phyloP scores from a whole-genome alignment of 495 filamentous ascomycete genomes.

The Filosporella fistucella region DNA sequence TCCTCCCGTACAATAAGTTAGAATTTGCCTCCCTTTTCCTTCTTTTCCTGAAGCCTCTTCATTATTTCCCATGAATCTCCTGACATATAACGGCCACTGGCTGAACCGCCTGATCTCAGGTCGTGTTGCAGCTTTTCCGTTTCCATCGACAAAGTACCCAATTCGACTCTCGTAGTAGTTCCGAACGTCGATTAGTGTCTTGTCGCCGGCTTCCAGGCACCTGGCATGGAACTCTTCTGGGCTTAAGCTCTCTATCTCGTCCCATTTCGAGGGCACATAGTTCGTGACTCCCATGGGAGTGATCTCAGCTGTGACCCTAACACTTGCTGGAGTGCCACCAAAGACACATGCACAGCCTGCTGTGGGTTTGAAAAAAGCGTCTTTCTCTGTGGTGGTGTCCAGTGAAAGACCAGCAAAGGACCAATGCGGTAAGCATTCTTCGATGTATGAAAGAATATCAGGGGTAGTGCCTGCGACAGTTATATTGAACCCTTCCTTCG shows the following conservation, averaged over 20 bases:
- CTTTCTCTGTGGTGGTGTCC: constrained; percentile 2
- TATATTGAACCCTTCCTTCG: constrained; percentile 24
- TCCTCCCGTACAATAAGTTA: constrained; percentile 26
- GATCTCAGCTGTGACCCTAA: constrained; percentile 17
- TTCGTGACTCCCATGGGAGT: constrained; percentile 24
- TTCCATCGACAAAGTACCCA: constrained; percentile 22
- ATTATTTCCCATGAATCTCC: constrained; percentile 1
- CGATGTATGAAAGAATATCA: constrained; percentile 17
- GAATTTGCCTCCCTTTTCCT: constrained; percentile 9
- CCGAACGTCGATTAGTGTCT: constrained; percentile 20
- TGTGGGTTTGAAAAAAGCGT: constrained; percentile 21
- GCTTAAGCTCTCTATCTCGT: constrained; percentile 7
- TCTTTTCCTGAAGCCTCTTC: not conserved
- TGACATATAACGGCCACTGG: constrained; percentile 24
- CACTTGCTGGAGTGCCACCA: constrained; percentile 5
- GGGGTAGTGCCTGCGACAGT: constrained; percentile 21
- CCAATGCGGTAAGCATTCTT: constrained; percentile 19
- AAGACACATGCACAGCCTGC: constrained; percentile 23
- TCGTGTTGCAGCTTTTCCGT: constrained; percentile 13
- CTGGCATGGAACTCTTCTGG: constrained; percentile 22
- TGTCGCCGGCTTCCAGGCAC: constrained; percentile 6
- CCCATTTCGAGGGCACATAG: constrained; percentile 20
- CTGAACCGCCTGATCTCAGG: constrained; percentile 22
- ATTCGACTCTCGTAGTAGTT: constrained; percentile 27
- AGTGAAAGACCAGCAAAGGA: constrained; percentile 16